Conservation (phyloP, 345 rosid species). For the Xanthoceras sorbifolium region DNA sequence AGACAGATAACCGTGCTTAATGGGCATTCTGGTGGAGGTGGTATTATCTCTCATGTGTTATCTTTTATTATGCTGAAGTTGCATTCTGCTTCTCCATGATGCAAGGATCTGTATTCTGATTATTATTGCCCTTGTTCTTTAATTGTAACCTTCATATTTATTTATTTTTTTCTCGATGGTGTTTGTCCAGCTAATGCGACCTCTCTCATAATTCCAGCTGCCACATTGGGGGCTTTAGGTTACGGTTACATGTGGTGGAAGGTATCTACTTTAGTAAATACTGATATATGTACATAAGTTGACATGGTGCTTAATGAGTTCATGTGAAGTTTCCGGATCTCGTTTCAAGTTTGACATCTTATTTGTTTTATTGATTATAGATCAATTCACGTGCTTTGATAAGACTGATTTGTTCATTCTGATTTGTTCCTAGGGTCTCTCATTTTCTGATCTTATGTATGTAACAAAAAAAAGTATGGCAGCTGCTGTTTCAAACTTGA, state of each 20-base stretch:
- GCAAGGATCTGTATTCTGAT: neutral
- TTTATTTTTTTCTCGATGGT: neutral
- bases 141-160: neutral
- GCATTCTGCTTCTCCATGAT: neutral
- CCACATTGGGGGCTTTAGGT: constrained; percentile 83
- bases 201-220: constrained; percentile 69
- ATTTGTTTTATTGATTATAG: neutral
- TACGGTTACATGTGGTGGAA: constrained; percentile 99
- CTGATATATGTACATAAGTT: neutral
- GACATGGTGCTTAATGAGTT: neutral
- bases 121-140: neutral
- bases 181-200: constrained; percentile 54
- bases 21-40: constrained; percentile 66
- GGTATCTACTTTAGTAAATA: constrained; percentile 42
- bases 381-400: constrained; percentile 11
- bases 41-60: constrained; percentile 18
- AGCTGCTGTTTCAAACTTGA: constrained; percentile 74
- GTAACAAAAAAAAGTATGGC: constrained; percentile 83
- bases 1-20: constrained; percentile 77
- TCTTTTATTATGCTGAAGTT: neutral
- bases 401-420: constrained; percentile 11
- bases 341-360: neutral
- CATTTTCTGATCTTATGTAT: constrained; percentile 86
- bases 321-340: neutral
- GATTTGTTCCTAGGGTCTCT: constrained; percentile 59